Percentiles rank a stretch among this genome's conserved stretches.
These are phyloP conservation scores for Leishmania mexicana DNA, from an alignment of 208 protist genomes.

Conservation along the genomic window DNA sequence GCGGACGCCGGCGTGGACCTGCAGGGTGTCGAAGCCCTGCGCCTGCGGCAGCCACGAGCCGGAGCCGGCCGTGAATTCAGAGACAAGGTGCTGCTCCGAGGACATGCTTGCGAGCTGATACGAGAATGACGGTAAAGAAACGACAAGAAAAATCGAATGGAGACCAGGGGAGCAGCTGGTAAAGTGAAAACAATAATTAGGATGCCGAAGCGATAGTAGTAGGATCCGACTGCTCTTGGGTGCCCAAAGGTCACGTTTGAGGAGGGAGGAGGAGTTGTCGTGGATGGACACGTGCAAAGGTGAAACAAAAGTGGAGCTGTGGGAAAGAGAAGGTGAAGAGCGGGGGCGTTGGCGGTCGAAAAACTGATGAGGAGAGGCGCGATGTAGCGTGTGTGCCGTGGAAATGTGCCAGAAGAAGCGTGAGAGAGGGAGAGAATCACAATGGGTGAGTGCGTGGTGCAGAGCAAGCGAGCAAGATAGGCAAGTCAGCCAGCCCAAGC, in stretches of 20 bases:
- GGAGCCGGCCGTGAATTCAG: constrained; percentile 59
- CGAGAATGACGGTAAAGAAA: background rate
- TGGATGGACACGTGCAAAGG: background rate
- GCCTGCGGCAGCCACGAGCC: constrained; percentile 70
- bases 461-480: background rate
- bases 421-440: background rate
- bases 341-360: background rate
- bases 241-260: background rate
- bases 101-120: constrained; percentile 45
- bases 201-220: background rate
- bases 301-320: background rate
- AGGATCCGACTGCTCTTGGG: background rate
- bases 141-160: background rate
- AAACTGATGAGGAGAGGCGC: background rate
- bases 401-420: background rate
- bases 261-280: background rate
- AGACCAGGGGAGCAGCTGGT: background rate
- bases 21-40: constrained; percentile 83
- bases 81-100: constrained; percentile 73
- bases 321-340: background rate
- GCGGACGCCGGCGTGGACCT: constrained; percentile 81
- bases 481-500: background rate
- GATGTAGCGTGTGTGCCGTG: background rate
- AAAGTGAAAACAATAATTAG: background rate
- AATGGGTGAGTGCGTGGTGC: background rate